Base-by-base conservation (phyloP, 495 filamentous ascomycete genomes). In the Aspergillus homomorphus region DNA sequence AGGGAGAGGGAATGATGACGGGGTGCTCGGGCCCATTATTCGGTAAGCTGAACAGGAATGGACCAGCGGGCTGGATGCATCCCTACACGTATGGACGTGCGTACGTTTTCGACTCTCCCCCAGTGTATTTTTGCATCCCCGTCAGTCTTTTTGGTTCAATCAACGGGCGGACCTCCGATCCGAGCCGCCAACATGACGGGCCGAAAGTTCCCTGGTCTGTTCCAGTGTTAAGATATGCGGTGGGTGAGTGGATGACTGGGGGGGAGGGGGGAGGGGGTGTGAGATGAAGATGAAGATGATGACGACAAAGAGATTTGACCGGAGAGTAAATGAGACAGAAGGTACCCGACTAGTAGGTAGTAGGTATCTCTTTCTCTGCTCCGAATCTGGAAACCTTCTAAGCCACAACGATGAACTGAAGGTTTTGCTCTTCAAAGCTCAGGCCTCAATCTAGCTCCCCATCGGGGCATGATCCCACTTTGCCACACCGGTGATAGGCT, bases 371-470 rank as follows among this genome's bases (percentile, higher is more conserved):
- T 30, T 23, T 28, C 8, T 30, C 16, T 28, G 23, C 21, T 15
- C 48, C 48, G 24, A 15, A 51, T 51, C 48, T 28, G 48, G 48
- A 28, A 18, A 30, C 23, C 48, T 23, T 30, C 24, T 18, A 30
- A 51, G 48, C 48, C 48, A 51, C 57, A 51, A 45, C 43, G 24
- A 45, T 28, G n/a, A 48, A 45, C 21, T 46, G 57, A 53, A 46
- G 45, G 28, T 51, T 48, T 48, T 41, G 58, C 53, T 22, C 24
- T 48, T 23, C 19, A 23, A 49, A 58, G 58, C 58, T 60, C 58
- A 60, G 58, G 58, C 58, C 58, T 60, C 58, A 60, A 30, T 21
- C 46, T 60, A 43, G 23, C 45, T 51, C 44, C 51, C 52, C 26
- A 45, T 38, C 33, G 33, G 33, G 48, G 14, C 19, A 51, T 51